Conservation (phyloP, 1,284 basidiomycete genomes). For the Ceratobasidium theobromae region DNA sequence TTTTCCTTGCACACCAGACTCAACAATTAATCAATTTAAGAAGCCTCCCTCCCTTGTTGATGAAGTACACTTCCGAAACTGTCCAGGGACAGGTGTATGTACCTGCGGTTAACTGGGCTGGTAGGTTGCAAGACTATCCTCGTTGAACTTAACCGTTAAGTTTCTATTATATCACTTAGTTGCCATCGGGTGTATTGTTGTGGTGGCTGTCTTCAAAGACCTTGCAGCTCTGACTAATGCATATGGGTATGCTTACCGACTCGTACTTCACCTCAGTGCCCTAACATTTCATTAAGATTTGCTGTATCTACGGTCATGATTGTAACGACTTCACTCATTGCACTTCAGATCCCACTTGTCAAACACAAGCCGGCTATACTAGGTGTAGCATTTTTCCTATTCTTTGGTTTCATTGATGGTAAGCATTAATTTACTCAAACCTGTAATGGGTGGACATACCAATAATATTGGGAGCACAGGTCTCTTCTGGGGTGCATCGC, state of each 20-base stretch:
- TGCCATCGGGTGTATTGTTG: conserved; percentile 56
- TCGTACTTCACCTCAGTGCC: background rate
- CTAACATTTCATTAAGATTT: conserved; percentile 46
- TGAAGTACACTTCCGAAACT: conserved; percentile 60
- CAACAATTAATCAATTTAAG: conserved; percentile 65
- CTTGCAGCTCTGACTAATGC: conserved; percentile 55
- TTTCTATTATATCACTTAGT: conserved; percentile 41
- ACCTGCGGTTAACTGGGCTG: conserved; percentile 58
- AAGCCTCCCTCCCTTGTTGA: conserved; percentile 54
- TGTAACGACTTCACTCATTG: conserved; percentile 57
- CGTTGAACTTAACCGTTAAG: background rate
- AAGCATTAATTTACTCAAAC: background rate
- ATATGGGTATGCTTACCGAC: conserved; percentile 47
- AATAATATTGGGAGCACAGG: conserved; percentile 39
- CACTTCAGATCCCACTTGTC: conserved; percentile 59
- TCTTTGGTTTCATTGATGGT: conserved; percentile 64
- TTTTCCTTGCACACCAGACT: conserved; percentile 38
- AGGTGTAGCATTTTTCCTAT: conserved; percentile 52
- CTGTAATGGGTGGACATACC: background rate
- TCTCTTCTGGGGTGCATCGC: conserved; percentile 62
- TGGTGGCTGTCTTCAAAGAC: conserved; percentile 60
- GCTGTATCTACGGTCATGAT: conserved; percentile 66
- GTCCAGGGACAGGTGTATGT: conserved; percentile 67
- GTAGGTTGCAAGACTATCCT: conserved; percentile 38
- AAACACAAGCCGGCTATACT: conserved; percentile 53